These are phyloP conservation scores for Pseudogymnoascus sp. DNA, from an alignment of 2,329 filamentous ascomycete genomes.

Conservation along the genomic window DNA sequence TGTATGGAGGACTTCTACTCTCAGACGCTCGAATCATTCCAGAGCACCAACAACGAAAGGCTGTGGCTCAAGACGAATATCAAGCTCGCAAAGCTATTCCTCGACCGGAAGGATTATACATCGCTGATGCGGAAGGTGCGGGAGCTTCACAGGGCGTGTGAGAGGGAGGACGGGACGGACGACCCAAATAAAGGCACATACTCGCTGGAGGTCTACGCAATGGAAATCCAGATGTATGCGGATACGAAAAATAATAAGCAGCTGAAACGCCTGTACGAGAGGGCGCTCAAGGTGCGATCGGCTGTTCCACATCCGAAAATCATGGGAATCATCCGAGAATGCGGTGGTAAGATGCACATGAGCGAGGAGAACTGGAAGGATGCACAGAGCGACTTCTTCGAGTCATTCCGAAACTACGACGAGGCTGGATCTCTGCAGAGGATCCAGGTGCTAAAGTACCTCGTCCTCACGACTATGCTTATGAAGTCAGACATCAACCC, in stretches of 20 bases:
- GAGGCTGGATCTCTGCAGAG: conserved; percentile 93
- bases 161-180: conserved; percentile 75
- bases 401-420: conserved; percentile 98
- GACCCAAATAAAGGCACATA: conserved; percentile 96
- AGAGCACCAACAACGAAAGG: conserved; percentile 94
- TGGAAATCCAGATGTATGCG: conserved; percentile 98
- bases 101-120: conserved; percentile 83
- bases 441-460: conserved; percentile 95
- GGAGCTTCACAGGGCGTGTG: conserved; percentile 83
- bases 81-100: conserved; percentile 83
- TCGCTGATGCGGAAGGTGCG: conserved; percentile 74
- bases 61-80: conserved; percentile 98
- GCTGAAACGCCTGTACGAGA: conserved; percentile 84
- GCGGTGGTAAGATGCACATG: conserved; percentile 99
- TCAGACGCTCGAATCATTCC: conserved; percentile 85
- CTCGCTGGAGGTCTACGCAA: conserved; percentile 86
- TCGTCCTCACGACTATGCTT: conserved; percentile 93
- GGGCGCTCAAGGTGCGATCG: conserved; percentile 85
- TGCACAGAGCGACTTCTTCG: conserved; percentile 95
- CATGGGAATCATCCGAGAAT: conserved; percentile 98
- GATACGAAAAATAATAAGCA: conserved; percentile 97
- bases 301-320: conserved; percentile 97
- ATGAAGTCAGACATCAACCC: conserved; percentile 99
- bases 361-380: conserved; percentile 99
- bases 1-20: conserved; percentile 96